These are phyloP conservation scores for Rhodotorula glutinis DNA, from an alignment of 1,284 basidiomycete genomes.

Conservation along the genomic window DNA sequence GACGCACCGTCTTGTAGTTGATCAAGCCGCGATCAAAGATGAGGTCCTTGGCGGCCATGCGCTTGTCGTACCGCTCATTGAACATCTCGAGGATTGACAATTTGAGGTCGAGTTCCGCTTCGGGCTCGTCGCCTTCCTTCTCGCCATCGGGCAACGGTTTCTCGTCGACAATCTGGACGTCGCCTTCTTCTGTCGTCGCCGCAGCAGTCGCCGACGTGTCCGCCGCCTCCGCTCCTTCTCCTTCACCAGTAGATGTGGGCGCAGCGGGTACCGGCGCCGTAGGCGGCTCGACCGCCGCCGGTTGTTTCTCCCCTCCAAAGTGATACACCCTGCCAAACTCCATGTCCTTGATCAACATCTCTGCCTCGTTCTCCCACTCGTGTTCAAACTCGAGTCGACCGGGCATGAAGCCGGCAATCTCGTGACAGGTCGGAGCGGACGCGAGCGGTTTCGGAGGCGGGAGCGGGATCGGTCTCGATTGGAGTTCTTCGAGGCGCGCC, in stretches of 20 bases:
- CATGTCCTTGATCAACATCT: conserved; percentile 90
- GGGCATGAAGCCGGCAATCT: conserved; percentile 89
- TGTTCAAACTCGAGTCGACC: conserved; percentile 91
- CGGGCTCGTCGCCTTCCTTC: conserved; percentile 71
- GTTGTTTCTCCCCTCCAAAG: conserved; percentile 78
- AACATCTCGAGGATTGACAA: conserved; percentile 88
- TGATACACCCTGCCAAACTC: conserved; percentile 85
- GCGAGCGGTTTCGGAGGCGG: conserved; percentile 64
- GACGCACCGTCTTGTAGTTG: conserved; percentile 82
- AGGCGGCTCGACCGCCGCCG: conserved; percentile 46
- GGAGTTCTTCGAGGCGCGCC: conserved; percentile 66
- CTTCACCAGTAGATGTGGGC: conserved; percentile 1
- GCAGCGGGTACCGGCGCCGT: conserved; percentile 34
- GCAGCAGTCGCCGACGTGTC: conserved; percentile 46
- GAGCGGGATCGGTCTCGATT: conserved; percentile 51
- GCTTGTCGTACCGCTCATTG: conserved; percentile 82
- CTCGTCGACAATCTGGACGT: conserved; percentile 5
- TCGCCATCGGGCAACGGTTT: conserved; percentile 49
- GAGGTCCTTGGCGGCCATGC: conserved; percentile 80
- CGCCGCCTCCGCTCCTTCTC: neutral
- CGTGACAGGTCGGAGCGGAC: conserved; percentile 92
- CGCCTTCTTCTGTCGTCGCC: conserved; percentile 28
- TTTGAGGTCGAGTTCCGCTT: conserved; percentile 81
- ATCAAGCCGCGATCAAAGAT: conserved; percentile 89
- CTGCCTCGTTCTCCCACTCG: conserved; percentile 87